Evolutionary conservation across 1,139 yeast genomes (phyloP), one percentile per base, ranked within the genome.

Genomic region (Sugiyamaella grinbergsii): DNA sequence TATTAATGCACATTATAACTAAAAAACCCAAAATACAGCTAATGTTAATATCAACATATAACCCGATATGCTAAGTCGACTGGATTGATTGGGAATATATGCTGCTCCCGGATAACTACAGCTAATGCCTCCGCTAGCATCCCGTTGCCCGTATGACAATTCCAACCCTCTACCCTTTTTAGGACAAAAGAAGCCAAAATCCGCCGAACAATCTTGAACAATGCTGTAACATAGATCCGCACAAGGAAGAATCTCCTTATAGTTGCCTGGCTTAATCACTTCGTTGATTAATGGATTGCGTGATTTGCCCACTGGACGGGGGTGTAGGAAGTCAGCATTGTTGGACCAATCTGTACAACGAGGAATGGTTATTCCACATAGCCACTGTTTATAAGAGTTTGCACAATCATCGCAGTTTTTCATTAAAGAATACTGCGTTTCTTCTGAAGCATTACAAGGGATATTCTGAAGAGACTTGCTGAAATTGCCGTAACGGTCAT

Each of bases 351-450:
- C 76, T 0, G 85, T 75, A 62, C 98, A 93, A 31, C 98, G 72
- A 0, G 98, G 98, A n/a, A 93, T 86, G 0, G 90, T 75, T 4
- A 88, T 89, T 0, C 95, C 78, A 70, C 98, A 93, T 16, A 93
- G 74, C 98, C 98, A 93, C 61, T 84, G 77, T 61, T 81, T 83
- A 66, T 93, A 93, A 1, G 93, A 76, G 2, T 67, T 61, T 1
- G 79, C 77, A 66, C 98, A 93, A 62, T 87, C 83, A 10, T 72
- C 76, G 62, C 98, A 93, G 0, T 83, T 74, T 46, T 80, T 68
- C 28, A 90, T 63, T 13, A 95, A 89, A 1, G 96, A 87, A 68
- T 79, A 93, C 5, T 80, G 64, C 0, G 88, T 77, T 54, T 83
- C 91, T n/a, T 72, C 67, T 8, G 80, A 78, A 0, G 88, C 81